Conservation (phyloP, 2,329 filamentous ascomycete genomes). For the Aspergillus niger region DNA sequence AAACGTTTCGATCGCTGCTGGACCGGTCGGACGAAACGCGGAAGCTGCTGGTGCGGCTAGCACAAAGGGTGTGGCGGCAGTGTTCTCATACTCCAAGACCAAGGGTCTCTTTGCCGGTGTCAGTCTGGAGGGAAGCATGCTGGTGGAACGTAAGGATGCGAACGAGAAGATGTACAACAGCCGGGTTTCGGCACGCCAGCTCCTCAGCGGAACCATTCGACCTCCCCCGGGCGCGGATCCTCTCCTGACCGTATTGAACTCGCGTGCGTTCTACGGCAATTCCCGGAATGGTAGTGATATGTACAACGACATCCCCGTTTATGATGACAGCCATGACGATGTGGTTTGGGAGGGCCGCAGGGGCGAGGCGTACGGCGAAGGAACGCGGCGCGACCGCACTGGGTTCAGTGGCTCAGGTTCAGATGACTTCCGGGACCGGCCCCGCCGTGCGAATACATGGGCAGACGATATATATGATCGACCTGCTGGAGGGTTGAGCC, state of each 20-base stretch:
- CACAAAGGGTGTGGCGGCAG: conserved; percentile 81
- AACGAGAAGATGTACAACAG: conserved; percentile 95
- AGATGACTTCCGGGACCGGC: conserved; percentile 56
- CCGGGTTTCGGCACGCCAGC: conserved; percentile 75
- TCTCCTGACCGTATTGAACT: conserved; percentile 81
- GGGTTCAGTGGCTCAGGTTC: conserved; percentile 46
- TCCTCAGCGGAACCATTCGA: conserved; percentile 75
- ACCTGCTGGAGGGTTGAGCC: conserved; percentile 35
- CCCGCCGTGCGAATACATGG: conserved; percentile 52
- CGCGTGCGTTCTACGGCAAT: conserved; percentile 76
- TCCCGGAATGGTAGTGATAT: conserved; percentile 62
- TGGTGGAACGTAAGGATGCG: conserved; percentile 93
- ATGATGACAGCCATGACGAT: conserved; percentile 79
- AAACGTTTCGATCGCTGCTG: conserved; percentile 93
- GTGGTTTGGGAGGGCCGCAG: conserved; percentile 78
- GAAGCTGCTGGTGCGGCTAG: conserved; percentile 94
- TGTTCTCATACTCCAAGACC: conserved; percentile 97
- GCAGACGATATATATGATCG: conserved; percentile 53
- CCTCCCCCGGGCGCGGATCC: conserved; percentile 81
- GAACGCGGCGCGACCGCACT: conserved; percentile 58
- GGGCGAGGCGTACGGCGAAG: conserved; percentile 71
- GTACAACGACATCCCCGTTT: conserved; percentile 93
- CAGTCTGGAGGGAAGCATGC: conserved; percentile 85
- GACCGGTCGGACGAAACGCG: conserved; percentile 89
- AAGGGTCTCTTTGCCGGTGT: conserved; percentile 97